phyloP scores from a whole-genome alignment of 2,329 filamentous ascomycete species.

The Bimuria novae-zelandiae region DNA sequence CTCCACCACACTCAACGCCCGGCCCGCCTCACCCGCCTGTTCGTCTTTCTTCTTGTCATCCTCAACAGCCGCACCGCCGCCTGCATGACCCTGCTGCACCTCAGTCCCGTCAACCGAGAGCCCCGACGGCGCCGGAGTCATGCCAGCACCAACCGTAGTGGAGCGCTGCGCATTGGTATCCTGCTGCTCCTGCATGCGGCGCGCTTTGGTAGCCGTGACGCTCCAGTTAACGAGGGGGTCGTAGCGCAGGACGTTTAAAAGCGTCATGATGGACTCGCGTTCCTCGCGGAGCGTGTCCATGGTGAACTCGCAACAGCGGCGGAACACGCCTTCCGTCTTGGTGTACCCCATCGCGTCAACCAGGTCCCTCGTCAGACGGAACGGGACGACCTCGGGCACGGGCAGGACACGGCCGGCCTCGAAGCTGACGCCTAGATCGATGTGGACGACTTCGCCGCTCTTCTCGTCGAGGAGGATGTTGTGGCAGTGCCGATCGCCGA shows the following conservation, averaged over 20 bases:
- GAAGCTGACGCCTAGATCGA: slow-evolving; percentile 95
- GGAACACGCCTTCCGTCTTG: slow-evolving; percentile 92
- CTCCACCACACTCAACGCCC: slow-evolving; percentile 87
- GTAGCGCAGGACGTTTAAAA: slow-evolving; percentile 96
- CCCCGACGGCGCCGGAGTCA: slow-evolving; percentile 36
- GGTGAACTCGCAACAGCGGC: slow-evolving; percentile 97
- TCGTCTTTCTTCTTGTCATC: slow-evolving; percentile 50
- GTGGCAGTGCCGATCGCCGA: slow-evolving; percentile 93
- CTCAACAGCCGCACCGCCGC: slow-evolving; percentile 12
- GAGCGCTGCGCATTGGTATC: slow-evolving; percentile 53
- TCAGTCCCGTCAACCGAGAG: slow-evolving; percentile 26
- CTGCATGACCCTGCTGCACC: slow-evolving; percentile 14
- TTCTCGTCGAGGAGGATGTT: slow-evolving; percentile 92
- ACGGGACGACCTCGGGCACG: slow-evolving; percentile 93
- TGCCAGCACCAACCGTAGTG: slow-evolving; percentile 33
- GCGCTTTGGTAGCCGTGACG: slow-evolving; percentile 71
- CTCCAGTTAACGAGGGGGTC: slow-evolving; percentile 97
- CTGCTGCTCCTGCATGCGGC: slow-evolving; percentile 69
- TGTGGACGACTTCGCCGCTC: slow-evolving; percentile 93
- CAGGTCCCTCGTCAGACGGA: slow-evolving; percentile 90
- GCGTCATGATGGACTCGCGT: slow-evolving; percentile 96
- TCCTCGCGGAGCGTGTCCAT: slow-evolving; percentile 94
- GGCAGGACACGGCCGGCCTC: slow-evolving; percentile 95
- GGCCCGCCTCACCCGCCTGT: slow-evolving; percentile 80
- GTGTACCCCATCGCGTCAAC: slow-evolving; percentile 97